Percentiles rank a stretch among this genome's conserved stretches.
phyloP scores from a whole-genome alignment of 106 monocot species.

The Allium fistulosum region DNA sequence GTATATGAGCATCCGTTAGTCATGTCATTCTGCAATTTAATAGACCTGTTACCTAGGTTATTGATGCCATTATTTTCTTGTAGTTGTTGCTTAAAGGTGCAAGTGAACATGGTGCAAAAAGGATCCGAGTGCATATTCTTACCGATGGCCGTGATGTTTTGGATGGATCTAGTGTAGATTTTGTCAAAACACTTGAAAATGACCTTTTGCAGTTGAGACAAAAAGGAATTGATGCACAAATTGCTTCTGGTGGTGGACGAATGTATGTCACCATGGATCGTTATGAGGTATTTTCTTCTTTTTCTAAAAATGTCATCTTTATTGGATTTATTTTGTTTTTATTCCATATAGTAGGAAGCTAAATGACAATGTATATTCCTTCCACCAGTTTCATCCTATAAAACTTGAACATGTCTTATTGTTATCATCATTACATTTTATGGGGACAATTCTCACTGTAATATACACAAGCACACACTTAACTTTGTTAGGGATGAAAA shows the following conservation, averaged over 20 bases:
- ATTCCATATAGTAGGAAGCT: too few relatives aligned
- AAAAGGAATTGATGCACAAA: constrained; percentile 81
- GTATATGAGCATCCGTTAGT: constrained; percentile 17
- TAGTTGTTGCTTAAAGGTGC: constrained; percentile 88
- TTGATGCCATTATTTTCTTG: constrained; percentile 8
- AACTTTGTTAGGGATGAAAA: too few relatives aligned
- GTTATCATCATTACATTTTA: too few relatives aligned
- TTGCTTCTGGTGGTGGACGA: constrained; percentile 97
- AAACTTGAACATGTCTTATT: too few relatives aligned
- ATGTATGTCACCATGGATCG: constrained; percentile 99
- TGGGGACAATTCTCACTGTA: too few relatives aligned
- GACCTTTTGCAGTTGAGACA: constrained; percentile 54
- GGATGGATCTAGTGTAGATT: constrained; percentile 82
- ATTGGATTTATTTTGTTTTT: too few relatives aligned
- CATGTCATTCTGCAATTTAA: too few relatives aligned
- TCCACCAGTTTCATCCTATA: too few relatives aligned
- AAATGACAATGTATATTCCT: too few relatives aligned
- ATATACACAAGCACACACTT: too few relatives aligned
- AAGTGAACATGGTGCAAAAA: constrained; percentile 79
- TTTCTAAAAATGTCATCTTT: too few relatives aligned
- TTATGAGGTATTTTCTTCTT: constrained; percentile 60
- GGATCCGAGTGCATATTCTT: constrained; percentile 81
- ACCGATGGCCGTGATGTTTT: constrained; percentile 97
- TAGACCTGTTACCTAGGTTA: neutral
- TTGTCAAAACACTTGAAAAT: constrained; percentile 86